A percentile compares a stretch with the other conserved stretches of the same genome.
These are phyloP conservation scores for Logfia minima DNA, from an alignment of 129 eudicot species.

Conservation along the genomic window DNA sequence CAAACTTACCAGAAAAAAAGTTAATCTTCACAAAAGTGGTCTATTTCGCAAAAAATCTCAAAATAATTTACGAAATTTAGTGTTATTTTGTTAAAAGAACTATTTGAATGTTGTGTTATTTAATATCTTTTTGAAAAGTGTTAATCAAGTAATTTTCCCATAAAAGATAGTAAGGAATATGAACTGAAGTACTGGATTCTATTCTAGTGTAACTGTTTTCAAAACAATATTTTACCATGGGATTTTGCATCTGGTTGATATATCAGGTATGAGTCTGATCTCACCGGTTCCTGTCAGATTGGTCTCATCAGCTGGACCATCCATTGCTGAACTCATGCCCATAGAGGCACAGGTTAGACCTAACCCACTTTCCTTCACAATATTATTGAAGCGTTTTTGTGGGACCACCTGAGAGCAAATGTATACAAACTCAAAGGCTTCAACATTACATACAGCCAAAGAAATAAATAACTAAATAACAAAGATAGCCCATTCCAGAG, in stretches of 20 bases:
- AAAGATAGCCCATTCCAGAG: neutral
- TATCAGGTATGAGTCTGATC: conserved; percentile 84
- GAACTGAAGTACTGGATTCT: neutral
- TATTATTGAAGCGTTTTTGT: conserved; percentile 55
- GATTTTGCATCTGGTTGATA: conserved; percentile 74
- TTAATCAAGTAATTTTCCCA: neutral
- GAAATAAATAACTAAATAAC: neutral
- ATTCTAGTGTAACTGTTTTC: neutral
- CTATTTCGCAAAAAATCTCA: too few species aligned
- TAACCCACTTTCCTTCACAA: conserved; percentile 70
- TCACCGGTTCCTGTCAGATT: conserved; percentile 83
- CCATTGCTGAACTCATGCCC: conserved; percentile 73
- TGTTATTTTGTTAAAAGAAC: too few species aligned
- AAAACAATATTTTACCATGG: conserved; percentile 65
- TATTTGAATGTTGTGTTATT: neutral
- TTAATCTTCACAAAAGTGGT: too few species aligned
- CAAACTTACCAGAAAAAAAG: too few species aligned
- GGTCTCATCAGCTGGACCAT: conserved; percentile 78
- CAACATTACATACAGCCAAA: neutral
- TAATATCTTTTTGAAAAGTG: too few species aligned
- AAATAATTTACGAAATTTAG: too few species aligned
- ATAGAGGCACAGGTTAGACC: conserved; percentile 82
- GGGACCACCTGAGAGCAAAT: conserved; percentile 65
- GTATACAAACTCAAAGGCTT: conserved; percentile 5
- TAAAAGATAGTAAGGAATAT: neutral